phyloP scores from a whole-genome alignment of 2,329 filamentous ascomycete genomes.

The Ceratocystis lukuohia region DNA sequence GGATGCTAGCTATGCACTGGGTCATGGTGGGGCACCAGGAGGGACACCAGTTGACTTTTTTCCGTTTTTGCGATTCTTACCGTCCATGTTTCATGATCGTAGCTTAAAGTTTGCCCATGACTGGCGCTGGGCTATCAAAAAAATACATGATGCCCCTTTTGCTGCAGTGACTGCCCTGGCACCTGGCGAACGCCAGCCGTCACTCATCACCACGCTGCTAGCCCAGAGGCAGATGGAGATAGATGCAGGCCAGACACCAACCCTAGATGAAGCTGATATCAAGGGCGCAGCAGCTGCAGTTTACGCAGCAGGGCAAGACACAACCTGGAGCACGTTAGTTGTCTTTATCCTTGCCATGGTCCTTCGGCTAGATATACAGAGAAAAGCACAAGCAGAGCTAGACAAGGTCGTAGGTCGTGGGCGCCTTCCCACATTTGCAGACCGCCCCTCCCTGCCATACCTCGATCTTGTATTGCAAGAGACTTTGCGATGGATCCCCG shows the following conservation, averaged over 20 bases:
- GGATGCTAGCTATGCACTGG: slow-evolving; percentile 25
- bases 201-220: slow-evolving; percentile 31
- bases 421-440: slow-evolving; percentile 34
- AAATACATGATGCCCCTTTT: slow-evolving; percentile 33
- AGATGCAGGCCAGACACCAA: slow-evolving; percentile 24
- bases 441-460: slow-evolving; percentile 32
- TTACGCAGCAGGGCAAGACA: slow-evolving; percentile 34
- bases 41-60: slow-evolving; percentile 30
- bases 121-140: slow-evolving; percentile 27
- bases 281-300: slow-evolving; percentile 34
- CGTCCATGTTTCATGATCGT: slow-evolving; percentile 27
- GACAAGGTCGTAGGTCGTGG: slow-evolving; percentile 29
- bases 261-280: slow-evolving; percentile 32
- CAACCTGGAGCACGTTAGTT: slow-evolving; percentile 30
- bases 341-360: slow-evolving; percentile 35
- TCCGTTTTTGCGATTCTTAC: slow-evolving; percentile 30
- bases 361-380: slow-evolving; percentile 32
- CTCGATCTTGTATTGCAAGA: slow-evolving; percentile 37
- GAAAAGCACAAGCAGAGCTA: slow-evolving; percentile 30
- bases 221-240: slow-evolving; percentile 29
- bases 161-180: slow-evolving; percentile 28
- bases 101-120: slow-evolving; percentile 25
- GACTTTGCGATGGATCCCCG: slow-evolving; percentile 32
- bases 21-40: slow-evolving; percentile 25
- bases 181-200: slow-evolving; percentile 25